Conservation (phyloP, 345 rosid species). For the Excoecaria cochinchinensis region DNA sequence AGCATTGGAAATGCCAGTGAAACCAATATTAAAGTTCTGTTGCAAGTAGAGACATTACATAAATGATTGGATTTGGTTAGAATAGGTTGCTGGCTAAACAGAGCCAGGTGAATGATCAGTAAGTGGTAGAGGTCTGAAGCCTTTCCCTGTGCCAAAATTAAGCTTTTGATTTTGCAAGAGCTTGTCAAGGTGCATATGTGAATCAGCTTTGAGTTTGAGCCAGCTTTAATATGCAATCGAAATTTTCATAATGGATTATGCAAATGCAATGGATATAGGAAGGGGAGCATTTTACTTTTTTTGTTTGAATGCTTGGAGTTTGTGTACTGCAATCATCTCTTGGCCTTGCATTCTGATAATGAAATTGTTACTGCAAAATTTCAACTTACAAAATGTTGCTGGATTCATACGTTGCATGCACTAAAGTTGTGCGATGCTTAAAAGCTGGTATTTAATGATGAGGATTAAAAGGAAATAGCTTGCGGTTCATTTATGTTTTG, state of each 20-base stretch:
- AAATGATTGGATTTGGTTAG: not conserved
- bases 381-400: not conserved
- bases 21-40: not conserved
- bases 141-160: not conserved
- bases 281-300: not conserved
- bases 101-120: not conserved
- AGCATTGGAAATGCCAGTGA: not conserved
- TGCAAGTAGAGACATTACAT: not conserved
- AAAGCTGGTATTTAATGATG: not conserved
- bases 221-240: not conserved
- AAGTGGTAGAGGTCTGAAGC: not conserved
- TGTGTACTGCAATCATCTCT: not conserved
- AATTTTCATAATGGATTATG: not conserved
- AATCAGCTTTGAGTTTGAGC: not conserved
- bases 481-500: not conserved
- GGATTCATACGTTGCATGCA: not conserved
- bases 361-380: not conserved
- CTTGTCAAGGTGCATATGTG: not conserved
- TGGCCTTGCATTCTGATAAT: not conserved
- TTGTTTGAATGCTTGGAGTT: not conserved
- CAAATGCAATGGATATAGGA: not conserved
- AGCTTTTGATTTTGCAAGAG: constrained; percentile 1
- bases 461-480: not conserved
- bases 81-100: not conserved
- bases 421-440: not conserved